A percentile compares a stretch with the other conserved stretches of the same genome.
Conservation (phyloP, 1,284 basidiomycete genomes). For the Pisolithus thermaeus region DNA sequence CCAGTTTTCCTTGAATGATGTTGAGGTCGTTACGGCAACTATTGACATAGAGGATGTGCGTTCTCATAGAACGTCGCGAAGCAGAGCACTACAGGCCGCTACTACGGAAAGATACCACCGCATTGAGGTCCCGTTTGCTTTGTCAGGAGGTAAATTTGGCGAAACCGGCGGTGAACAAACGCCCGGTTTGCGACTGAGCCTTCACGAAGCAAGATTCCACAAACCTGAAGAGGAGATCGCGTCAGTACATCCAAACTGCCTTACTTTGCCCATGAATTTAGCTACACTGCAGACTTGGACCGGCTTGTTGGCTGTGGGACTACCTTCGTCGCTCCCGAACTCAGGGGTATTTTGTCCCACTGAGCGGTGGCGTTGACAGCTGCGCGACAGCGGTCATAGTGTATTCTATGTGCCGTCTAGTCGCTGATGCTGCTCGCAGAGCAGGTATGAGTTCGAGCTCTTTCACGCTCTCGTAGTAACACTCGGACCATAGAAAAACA, state of each 20-base stretch:
- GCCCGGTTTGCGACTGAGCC: conserved; percentile 39
- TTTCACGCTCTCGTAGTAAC: background rate
- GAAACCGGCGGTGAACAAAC: conserved; percentile 46
- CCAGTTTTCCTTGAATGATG: conserved; percentile 93
- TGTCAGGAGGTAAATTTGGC: conserved; percentile 69
- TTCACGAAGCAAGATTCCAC: conserved; percentile 71
- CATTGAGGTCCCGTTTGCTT: conserved; percentile 70
- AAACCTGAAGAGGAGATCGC: conserved; percentile 95
- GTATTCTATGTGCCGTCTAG: conserved; percentile 92
- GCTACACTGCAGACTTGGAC: conserved; percentile 67
- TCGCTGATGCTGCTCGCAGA: conserved; percentile 65
- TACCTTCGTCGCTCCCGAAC: conserved; percentile 91
- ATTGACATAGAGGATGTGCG: conserved; percentile 94
- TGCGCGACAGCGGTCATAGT: conserved; percentile 96
- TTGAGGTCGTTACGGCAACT: conserved; percentile 94
- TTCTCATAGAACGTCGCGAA: conserved; percentile 76
- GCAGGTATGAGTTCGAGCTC: conserved; percentile 49
- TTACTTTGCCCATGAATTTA: background rate
- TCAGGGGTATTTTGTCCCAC: conserved; percentile 93
- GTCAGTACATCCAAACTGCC: conserved; percentile 34
- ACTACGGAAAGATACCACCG: conserved; percentile 68
- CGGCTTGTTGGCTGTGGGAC: conserved; percentile 99
- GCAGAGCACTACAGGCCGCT: conserved; percentile 88
- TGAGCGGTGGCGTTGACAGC: conserved; percentile 97
- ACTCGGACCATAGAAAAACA: conserved; percentile 54